Evolutionary conservation across 768 basidiomycete species (phyloP).

Genomic region (Clavaria fumosa): DNA sequence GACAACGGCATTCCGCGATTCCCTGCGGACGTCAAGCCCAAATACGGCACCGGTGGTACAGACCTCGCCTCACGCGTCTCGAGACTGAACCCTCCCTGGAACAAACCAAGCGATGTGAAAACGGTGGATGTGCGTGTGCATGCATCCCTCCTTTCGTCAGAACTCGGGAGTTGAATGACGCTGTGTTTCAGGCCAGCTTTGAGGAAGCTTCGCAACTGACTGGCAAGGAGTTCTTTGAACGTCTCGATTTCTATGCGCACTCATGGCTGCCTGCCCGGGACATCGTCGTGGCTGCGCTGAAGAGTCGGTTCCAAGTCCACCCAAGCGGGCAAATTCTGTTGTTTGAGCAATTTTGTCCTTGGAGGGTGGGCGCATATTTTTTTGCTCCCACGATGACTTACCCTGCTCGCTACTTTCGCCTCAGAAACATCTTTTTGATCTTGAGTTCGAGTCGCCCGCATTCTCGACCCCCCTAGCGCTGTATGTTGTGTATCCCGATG

Average conservation of each 20-base stretch:
- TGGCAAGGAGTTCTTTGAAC: conserved; percentile 70
- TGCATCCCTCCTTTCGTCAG: neutral
- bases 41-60: conserved; percentile 64
- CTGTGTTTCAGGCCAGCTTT: conserved; percentile 43
- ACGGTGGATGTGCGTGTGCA: conserved; percentile 49
- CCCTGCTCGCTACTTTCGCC: conserved; percentile 8
- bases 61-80: conserved; percentile 77
- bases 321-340: conserved; percentile 63
- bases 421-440: conserved; percentile 74
- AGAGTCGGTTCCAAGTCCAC: conserved; percentile 47
- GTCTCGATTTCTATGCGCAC: conserved; percentile 68
- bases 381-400: conserved; percentile 1
- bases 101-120: conserved; percentile 52
- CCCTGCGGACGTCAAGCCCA: conserved; percentile 42
- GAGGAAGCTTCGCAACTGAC: conserved; percentile 64
- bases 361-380: conserved; percentile 46
- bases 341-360: conserved; percentile 68
- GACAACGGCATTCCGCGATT: conserved; percentile 92
- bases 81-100: conserved; percentile 85
- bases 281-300: conserved; percentile 45
- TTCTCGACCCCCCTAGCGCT: conserved; percentile 37
- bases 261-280: conserved; percentile 90
- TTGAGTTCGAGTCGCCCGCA: conserved; percentile 47
- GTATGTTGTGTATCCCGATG: conserved; percentile 87
- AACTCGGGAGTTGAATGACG: conserved; percentile 2